Conservation (phyloP, 2,329 filamentous ascomycete genomes). For the Colletotrichum caudatum region DNA sequence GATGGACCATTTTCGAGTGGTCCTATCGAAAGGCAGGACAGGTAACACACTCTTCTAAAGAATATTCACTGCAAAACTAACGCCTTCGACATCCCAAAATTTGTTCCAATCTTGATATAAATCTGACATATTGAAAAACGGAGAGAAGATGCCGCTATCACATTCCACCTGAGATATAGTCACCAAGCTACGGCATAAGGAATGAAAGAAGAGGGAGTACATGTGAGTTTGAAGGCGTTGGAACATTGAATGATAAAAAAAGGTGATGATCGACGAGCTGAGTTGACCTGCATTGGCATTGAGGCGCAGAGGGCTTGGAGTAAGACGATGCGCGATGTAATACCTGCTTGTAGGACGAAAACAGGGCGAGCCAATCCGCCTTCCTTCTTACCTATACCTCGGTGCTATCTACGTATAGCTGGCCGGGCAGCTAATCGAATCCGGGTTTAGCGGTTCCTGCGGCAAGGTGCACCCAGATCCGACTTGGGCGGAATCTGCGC, state of each 20-base stretch:
- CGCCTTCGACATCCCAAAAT: too few relatives aligned
- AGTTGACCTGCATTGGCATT: background rate
- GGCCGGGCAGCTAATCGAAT: slow-evolving; percentile 15
- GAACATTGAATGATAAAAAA: background rate
- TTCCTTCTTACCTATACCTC: background rate
- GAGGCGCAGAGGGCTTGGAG: slow-evolving; percentile 11
- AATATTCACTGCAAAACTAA: too few relatives aligned
- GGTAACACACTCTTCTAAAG: background rate
- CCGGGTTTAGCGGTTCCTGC: slow-evolving; percentile 9
- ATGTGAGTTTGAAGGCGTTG: background rate
- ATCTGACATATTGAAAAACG: too few relatives aligned
- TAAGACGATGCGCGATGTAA: background rate
- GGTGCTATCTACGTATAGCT: too few relatives aligned
- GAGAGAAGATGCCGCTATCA: too few relatives aligned
- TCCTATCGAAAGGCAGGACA: background rate
- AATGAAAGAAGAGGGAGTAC: background rate
- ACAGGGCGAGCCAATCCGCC: slow-evolving; percentile 30
- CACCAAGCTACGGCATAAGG: background rate
- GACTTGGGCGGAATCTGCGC: slow-evolving; percentile 15
- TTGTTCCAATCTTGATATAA: too few relatives aligned
- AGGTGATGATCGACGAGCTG: background rate
- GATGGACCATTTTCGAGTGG: background rate
- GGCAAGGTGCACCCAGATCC: background rate
- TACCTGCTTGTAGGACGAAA: background rate
- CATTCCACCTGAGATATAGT: background rate